Evolutionary conservation across 73 alveolate species (phyloP).

Genomic region (Durusdinium trenchii): DNA sequence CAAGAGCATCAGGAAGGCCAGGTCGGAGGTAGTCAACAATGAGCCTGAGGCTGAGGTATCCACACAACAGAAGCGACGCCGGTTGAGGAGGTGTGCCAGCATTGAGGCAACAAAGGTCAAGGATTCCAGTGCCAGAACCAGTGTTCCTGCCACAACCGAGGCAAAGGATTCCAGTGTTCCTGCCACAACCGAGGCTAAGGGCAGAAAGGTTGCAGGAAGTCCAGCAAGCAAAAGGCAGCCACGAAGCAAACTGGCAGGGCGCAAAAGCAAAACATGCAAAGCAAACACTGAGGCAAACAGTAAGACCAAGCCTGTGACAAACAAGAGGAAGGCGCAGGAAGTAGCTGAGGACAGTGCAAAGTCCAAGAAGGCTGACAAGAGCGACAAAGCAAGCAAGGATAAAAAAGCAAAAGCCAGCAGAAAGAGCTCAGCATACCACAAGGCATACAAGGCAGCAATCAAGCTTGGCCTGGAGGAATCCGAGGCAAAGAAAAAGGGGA

Average conservation of each 20-base stretch:
- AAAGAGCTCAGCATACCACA: background rate
- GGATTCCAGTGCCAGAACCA: background rate
- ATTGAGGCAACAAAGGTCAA: background rate
- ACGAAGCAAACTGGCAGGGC: background rate
- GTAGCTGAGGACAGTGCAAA: too few species aligned
- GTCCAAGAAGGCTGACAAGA: background rate
- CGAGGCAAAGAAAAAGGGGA: background rate
- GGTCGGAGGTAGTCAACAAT: background rate
- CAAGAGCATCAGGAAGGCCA: too few species aligned
- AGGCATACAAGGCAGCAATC: background rate
- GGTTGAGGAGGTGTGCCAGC: background rate
- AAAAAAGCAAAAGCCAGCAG: background rate
- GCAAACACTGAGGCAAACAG: too few species aligned
- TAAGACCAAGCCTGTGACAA: too few species aligned
- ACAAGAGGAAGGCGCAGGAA: too few species aligned
- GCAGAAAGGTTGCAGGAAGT: too few species aligned
- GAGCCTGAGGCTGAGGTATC: background rate
- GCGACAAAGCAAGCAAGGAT: background rate
- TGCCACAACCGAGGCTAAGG: too few species aligned
- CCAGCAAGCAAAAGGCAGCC: background rate
- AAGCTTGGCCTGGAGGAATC: background rate
- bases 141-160: too few species aligned
- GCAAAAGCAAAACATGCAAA: too few species aligned
- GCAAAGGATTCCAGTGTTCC: too few species aligned
- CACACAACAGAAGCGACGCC: background rate